Evolutionary conservation across 129 eudicot genomes (phyloP), one percentile per base, ranked within the genome.

Genomic region (Centrapalus pauciflorus): DNA sequence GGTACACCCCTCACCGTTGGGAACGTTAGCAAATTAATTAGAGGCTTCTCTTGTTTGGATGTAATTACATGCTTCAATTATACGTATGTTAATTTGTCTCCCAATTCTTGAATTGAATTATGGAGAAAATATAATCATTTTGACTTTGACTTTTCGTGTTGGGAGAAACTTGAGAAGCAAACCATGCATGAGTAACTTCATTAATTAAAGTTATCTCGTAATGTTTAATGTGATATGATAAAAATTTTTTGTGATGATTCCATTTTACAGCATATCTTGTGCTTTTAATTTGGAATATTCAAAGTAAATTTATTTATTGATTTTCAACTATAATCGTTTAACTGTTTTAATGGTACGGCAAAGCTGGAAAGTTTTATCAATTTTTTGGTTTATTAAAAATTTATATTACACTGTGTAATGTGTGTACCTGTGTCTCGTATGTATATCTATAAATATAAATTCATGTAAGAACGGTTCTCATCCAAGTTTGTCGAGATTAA

Each of bases 71-170:
- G 75, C 75, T 70, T 57, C 56, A 40, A 7, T 40, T 41, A 28
- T 70, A 70, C 75, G 30, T 70, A 27, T 70, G 66, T 33, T 70
- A 30, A 57, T 57, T 40, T 70, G 75, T 70, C 58, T 70, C 57
- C 75, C 55, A 56, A 16, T 55, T 57, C 57, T 17, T 27, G 19
- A 23, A 41, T 41, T 28, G 20, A 40, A 41, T 40, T 30, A 70
- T 56, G 66, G 21, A 12, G 7, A 57, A 12, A 57, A n/a, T 9
- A 70, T 9, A 70, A 70, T 70, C 48, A 57, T 70, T 45, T 57
- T 57, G 66, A 9, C 5, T 37, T 55, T 24, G 65, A 56, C 74
- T 25, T 56, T n/a, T 35, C n/a, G 27, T 54, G 19, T 38, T 69
- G 26, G 30, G 65, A 40, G 20, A 38, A 68, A 28, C 20, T 33